Evolutionary conservation across 1,284 basidiomycete genomes (phyloP), one percentile per base, ranked within the genome.

Genomic region (Rhodotorula sp.): DNA sequence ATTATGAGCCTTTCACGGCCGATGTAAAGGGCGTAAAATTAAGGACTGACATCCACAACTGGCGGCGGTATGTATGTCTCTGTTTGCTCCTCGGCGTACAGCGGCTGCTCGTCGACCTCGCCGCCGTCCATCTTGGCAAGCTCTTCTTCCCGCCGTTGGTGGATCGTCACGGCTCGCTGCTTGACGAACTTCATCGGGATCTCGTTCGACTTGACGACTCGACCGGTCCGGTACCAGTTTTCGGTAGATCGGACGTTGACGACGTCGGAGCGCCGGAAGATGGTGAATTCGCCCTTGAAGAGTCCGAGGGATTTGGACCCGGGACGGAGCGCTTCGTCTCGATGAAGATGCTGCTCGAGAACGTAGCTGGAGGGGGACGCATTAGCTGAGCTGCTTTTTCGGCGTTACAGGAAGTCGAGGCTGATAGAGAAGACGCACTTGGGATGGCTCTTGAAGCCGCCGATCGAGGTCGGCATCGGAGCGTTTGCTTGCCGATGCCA

Each of bases 391-490:
- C 38, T 21, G 0, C 7, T n/a, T 21, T 19, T 52, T n/a, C 19
- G 12, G n/a, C 18, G 16, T 4, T 2, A 12, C 2, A 28, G 3
- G 14, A 15, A 23, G 26, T 23, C 7, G 34, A 14, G 26, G 48
- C 23, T 55, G 66, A 64, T 59, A 21, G 16, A 21, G 18, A 1
- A 34, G 5, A 38, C 88, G 72, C 77, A 93, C 88, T 97, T 81
- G 2, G 95, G 93, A 81, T 99, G 95, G 78, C 94, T 90, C 81
- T 99, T 98, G 86, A 98, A 99, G 0, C 92, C 95, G 34, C 85
- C 85, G 74, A 98, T 86, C 45, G 91, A 90, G 18, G 89, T 90
- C 0, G 95, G 95, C 92, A 99, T 97, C n/a, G 90, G 92, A 81
- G 97, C 95, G 43, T 86, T 87, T 76, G 91, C 83, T 78, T 92